Base-by-base conservation (phyloP, 257 asterid species). In the Leonotis leonurus region DNA sequence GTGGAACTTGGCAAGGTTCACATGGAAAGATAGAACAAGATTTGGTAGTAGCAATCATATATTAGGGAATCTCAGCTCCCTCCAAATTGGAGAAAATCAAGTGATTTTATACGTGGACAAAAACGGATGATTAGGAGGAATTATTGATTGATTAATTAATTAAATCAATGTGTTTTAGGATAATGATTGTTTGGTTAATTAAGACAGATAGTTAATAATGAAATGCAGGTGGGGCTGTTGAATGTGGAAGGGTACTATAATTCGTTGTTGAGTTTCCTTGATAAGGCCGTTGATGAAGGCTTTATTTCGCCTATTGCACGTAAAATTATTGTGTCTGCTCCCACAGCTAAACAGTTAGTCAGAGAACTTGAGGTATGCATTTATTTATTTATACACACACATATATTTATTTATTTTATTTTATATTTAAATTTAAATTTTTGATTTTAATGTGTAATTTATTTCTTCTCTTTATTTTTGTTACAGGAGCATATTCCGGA, bases 201-300 rank as follows among this genome's bases (percentile, higher is more conserved):
- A n/a, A n/a, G n/a, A n/a, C n/a, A n/a, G n/a, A n/a, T n/a, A n/a
- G n/a, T n/a, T n/a, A n/a, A n/a, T n/a, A n/a, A n/a, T n/a, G n/a
- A n/a, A n/a, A 26, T 43, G 73, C 60, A 90, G 98, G 98, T 90
- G 58, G 98, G 98, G 46, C 83, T 90, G 45, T 73, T 90, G 85
- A 90, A 90, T 48, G 98, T 90, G 14, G 96, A 90, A 16, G 98
- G 96, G 8, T 90, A 65, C 85, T 90, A 90, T 22, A 88, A 85
- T 72, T 90, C 96, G 8, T 72, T 87, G 60, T 52, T 73, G 66
- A 44, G 60, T 18, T 73, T 73, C 65, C 61, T 73, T 3, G 78
- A 73, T 57, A 73, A 73, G 82, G 98, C 96, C 70, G 95, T 90
- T 49, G 98, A 90, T 74, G 98, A 90, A 88, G 98, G 98, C 78